A percentile compares a stretch with the other conserved stretches of the same genome.
Conservation (phyloP, 1,139 yeast species). For the Arxiozyma telluris region DNA sequence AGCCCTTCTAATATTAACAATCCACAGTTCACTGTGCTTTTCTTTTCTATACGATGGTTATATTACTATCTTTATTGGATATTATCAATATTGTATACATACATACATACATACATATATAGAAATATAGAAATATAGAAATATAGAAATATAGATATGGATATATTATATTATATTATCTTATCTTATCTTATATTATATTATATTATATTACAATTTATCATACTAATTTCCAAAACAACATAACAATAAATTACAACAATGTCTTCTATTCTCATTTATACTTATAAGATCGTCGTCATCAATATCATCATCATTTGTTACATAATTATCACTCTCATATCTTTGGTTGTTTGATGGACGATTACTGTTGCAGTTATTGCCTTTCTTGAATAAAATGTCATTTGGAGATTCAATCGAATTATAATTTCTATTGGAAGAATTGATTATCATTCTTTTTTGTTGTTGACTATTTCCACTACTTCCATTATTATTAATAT, state of each 20-base stretch:
- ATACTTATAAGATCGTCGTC: too few relatives aligned
- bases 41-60: too few relatives aligned
- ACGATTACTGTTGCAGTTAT: conserved; percentile 10
- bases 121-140: too few relatives aligned
- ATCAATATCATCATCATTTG: background rate
- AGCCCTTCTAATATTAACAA: too few relatives aligned
- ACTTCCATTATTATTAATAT: background rate
- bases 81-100: background rate
- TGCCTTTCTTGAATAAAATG: conserved; percentile 22
- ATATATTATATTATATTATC: too few relatives aligned
- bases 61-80: background rate
- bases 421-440: conserved; percentile 18
- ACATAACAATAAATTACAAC: background rate
- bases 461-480: background rate
- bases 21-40: too few relatives aligned
- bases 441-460: too few relatives aligned
- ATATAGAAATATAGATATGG: too few relatives aligned
- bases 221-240: background rate
- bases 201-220: too few relatives aligned
- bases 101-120: too few relatives aligned
- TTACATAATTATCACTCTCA: background rate
- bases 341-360: conserved; percentile 9
- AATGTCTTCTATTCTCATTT: background rate
- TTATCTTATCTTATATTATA: too few relatives aligned
- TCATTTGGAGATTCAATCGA: conserved; percentile 21